Evolutionary conservation across 2,329 filamentous ascomycete species (phyloP), one percentile per base, ranked within the genome.

Genomic region (Calcarisporium arbuscula): DNA sequence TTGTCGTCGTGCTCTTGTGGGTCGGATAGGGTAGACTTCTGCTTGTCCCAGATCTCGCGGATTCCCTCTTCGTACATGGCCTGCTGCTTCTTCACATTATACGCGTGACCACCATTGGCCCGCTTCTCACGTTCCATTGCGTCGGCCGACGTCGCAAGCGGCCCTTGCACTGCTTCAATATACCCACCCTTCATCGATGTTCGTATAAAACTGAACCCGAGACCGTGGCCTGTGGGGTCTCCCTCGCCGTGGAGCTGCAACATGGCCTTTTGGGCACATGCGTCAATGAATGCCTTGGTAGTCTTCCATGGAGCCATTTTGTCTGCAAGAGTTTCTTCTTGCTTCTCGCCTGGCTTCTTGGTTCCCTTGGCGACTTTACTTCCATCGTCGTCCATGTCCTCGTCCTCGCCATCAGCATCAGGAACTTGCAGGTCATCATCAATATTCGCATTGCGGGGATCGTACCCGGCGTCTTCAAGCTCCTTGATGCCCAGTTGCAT

Each of bases 171-270:
- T 15, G 88, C 83, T 53, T 89, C 86, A 59, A 95, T 74, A 41
- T 79, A 98, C 0, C 92, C 92, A 42, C 92, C 92, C 61, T 98
- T 98, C 92, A 98, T 98, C 1, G 87, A 94, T 0, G 89, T 95
- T 53, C 92, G 88, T 58, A 98, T 89, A 58, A 98, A 95, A 56
- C 86, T 95, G 66, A 96, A 95, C 3, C 86, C 92, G 40, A 95
- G 80, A 3, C 92, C 92, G 50, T 89, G 84, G 17, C 88, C 88
- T 1, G 90, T 95, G 4, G 92, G 92, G 54, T 98, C 92, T 36
- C 92, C 92, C 45, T 94, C 86, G 15, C 92, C 92, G 49, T 95
- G 89, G 10, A 98, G 73, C 48, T 89, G 84, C 29, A 98, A 74
- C 92, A 98, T 98, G 4, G 92, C 92, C 57, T 98, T 98, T 39